Evolutionary conservation across 2,329 filamentous ascomycete species (phyloP), one percentile per base, ranked within the genome.

Genomic region (Cryphonectria japonica): DNA sequence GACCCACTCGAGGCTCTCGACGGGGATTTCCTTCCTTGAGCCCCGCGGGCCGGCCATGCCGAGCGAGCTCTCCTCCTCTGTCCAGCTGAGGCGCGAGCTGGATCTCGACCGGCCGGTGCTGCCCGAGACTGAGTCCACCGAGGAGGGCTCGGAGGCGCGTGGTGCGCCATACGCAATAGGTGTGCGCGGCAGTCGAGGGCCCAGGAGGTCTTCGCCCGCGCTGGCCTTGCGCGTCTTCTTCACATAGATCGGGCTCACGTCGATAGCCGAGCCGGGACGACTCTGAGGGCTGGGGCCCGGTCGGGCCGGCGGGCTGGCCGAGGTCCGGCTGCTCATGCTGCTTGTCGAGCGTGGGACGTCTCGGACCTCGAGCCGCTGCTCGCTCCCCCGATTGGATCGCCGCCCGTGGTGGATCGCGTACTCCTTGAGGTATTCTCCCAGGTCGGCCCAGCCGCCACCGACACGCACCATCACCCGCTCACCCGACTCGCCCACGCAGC

Each of bases 381-480:
- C 84, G 14, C 79, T 78, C 41, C 78, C 77, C 68, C 81, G 81
- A 71, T 82, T 80, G 67, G 87, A 87, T 59, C 88, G 90, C n/a
- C 93, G 91, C 60, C 93, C 93, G 79, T 99, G 96, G 78, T 99
- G 96, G 71, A 91, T 90, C 9, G 94, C 95, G 77, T 98, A 99
- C 79, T 97, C 94, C 76, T 94, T 92, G 59, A 99, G 86, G 78
- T 98, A 99, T 80, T 98, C 96, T 52, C 93, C 95, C 29, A 99
- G 85, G 80, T 99, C 96, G 19, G 95, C 94, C 96, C 96, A 99
- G n/a, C 96, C 96, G 71, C 96, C 96, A 16, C 96, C 96, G 16
- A 99, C 95, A 50, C 96, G 92, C 9, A 99, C 96, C 96, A 99
- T 98, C 73, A 98, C 94, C 67, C 96, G 90, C 80, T 98, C 94